Conservation (phyloP, 108 stramenopile species). For the Fistulifera solaris region DNA sequence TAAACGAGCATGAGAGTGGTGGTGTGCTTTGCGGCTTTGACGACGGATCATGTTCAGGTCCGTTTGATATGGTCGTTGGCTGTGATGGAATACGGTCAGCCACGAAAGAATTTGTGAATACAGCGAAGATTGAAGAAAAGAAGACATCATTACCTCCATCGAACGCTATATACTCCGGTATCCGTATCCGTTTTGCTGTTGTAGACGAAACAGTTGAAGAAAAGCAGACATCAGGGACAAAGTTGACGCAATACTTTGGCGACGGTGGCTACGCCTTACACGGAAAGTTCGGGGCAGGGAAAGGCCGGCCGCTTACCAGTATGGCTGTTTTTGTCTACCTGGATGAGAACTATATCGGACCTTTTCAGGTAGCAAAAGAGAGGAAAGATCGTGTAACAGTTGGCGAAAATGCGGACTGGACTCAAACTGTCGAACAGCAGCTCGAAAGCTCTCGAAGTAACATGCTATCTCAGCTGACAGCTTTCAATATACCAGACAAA, state of each 20-base stretch:
- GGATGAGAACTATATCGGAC: constrained; percentile 66
- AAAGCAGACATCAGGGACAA: constrained; percentile 8
- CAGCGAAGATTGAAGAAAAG: constrained; percentile 12
- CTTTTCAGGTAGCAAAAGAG: constrained; percentile 39
- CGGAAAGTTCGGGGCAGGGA: constrained; percentile 63
- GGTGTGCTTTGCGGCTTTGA: constrained; percentile 45
- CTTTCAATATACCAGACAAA: constrained; percentile 22
- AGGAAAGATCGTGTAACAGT: constrained; percentile 10
- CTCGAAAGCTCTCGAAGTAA: constrained; percentile 20
- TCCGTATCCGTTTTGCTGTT: constrained; percentile 68
- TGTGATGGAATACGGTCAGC: constrained; percentile 70
- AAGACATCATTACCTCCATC: not conserved
- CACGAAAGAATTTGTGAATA: constrained; percentile 59
- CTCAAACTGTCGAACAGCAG: constrained; percentile 31
- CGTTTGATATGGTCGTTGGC: constrained; percentile 74
- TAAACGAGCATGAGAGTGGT: constrained; percentile 2
- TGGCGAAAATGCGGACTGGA: constrained; percentile 65
- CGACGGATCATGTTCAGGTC: constrained; percentile 46
- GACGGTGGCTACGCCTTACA: constrained; percentile 59
- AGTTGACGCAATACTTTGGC: constrained; percentile 60
- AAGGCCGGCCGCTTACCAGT: constrained; percentile 22
- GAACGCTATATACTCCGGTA: constrained; percentile 61
- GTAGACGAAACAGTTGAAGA: constrained; percentile 19
- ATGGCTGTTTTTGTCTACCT: constrained; percentile 53
- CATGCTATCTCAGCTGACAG: constrained; percentile 23